Percentiles rank a stretch among this genome's conserved stretches.
These are phyloP conservation scores for Rubroboletus pulcherrimus DNA, from an alignment of 768 basidiomycete species.

Conservation along the genomic window DNA sequence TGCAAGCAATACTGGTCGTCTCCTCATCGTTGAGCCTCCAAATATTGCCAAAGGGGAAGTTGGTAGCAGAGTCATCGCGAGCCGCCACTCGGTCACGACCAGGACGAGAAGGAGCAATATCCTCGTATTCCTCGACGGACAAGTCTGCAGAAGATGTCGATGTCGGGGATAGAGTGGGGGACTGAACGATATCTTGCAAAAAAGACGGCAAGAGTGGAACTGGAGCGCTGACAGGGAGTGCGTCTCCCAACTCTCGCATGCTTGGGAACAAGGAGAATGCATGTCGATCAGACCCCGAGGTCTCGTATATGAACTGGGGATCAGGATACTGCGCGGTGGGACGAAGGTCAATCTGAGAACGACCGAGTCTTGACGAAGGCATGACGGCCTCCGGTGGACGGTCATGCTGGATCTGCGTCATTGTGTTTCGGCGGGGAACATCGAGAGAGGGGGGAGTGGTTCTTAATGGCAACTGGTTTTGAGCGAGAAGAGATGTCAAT, in stretches of 20 bases:
- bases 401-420: conserved; percentile 45
- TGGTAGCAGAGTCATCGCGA: conserved; percentile 27
- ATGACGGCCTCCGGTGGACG: conserved; percentile 37
- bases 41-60: conserved; percentile 47
- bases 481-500: conserved; percentile 68
- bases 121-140: conserved; percentile 55
- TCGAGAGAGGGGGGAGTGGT: conserved; percentile 15
- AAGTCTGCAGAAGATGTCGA: conserved; percentile 65
- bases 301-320: conserved; percentile 67
- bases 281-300: conserved; percentile 43
- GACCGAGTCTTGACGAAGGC: conserved; percentile 37
- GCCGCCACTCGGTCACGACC: conserved; percentile 26
- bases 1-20: conserved; percentile 49
- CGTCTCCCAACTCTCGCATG: conserved; percentile 23
- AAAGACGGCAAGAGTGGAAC: conserved; percentile 71
- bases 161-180: conserved; percentile 61
- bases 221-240: conserved; percentile 33
- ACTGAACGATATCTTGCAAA: conserved; percentile 69
- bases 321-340: conserved; percentile 43
- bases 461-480: conserved; percentile 40
- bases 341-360: conserved; percentile 44
- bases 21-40: conserved; percentile 76
- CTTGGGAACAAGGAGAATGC: conserved; percentile 38
- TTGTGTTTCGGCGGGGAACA: conserved; percentile 39
- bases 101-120: conserved; percentile 28